Evolutionary conservation across 2,329 filamentous ascomycete genomes (phyloP), one percentile per base, ranked within the genome.

Genomic region (Aspergillus sp.): DNA sequence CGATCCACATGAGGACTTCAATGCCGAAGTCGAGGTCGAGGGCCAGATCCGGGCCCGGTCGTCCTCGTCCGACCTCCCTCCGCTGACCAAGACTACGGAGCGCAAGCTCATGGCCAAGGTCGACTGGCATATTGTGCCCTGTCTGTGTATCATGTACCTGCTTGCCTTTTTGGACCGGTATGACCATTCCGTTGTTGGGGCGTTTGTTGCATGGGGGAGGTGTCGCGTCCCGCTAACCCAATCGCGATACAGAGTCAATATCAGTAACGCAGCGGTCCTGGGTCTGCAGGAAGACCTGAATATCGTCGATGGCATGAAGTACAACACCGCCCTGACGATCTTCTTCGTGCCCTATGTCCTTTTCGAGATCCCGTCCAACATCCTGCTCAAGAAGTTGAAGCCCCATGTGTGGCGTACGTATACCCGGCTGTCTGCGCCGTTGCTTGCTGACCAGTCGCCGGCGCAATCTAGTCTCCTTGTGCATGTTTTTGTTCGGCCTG

Each of bases 401-500:
- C 87, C 87, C 1, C 80, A 86, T 56, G 73, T 88, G 45, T 90
- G 86, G 89, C 78, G 74, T 76, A 67, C 49, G 73, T 67, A 30
- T 42, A 49, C 49, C 33, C 11, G 14, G 36, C 30, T 17, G 26
- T 9, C 30, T 36, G 7, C 14, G n/a, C 14, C 6, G 14, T n/a
- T n/a, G 35, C 35, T 38, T 38, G 35, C 35, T 38, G 20, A 22
- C 19, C 16, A 24, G 7, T 30, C 19, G 32, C 30, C 50, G 36
- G 41, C 41, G 47, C 20, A 47, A 45, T 45, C 4, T 51, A 77
- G 74, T 95, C 20, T 85, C 87, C 3, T 67, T 83, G 48, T 95
- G 92, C 75, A 95, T 95, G 87, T 88, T 93, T 58, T 74, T 83
- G 52, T 96, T 95, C 60, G 89, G 90, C 9, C 75, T 95, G 19